A percentile compares a stretch with the other conserved stretches of the same genome.
Evolutionary conservation across 73 alveolate genomes (phyloP).

Genomic region (Breviolum minutum): DNA sequence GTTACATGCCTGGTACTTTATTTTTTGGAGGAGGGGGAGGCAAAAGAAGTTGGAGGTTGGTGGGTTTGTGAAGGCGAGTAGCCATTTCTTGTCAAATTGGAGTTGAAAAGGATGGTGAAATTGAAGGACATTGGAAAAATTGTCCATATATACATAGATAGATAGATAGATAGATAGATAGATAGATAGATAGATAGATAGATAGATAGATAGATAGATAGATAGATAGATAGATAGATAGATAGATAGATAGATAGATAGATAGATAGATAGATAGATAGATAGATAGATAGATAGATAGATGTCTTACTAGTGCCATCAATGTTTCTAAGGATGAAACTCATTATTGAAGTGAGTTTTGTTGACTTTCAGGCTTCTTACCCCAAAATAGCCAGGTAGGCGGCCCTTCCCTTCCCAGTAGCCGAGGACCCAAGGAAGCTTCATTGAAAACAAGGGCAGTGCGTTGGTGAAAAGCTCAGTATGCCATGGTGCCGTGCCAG

Average conservation of each 20-base stretch:
- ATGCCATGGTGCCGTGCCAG: too few species aligned
- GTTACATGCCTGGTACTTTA: too few species aligned
- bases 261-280: background rate
- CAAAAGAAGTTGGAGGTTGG: too few species aligned
- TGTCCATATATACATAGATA: background rate
- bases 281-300: background rate
- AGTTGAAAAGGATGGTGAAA: too few species aligned
- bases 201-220: background rate
- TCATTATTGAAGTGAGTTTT: background rate
- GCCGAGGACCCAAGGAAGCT: conserved; percentile 97
- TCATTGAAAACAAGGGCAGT: conserved; percentile 97
- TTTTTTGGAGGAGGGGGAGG: too few species aligned
- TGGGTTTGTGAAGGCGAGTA: too few species aligned
- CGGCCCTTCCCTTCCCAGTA: too few species aligned
- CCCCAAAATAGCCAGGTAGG: too few species aligned
- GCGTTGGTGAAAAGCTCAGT: conserved; percentile 30
- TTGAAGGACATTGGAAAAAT: too few species aligned
- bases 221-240: background rate
- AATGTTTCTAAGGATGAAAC: background rate
- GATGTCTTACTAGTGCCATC: background rate
- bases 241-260: background rate
- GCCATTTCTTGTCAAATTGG: too few species aligned
- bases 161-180: background rate
- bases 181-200: background rate
- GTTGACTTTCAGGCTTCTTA: too few species aligned